Conservation (phyloP, 169 alveolate genomes). For the Perkinsus chesapeaki region DNA sequence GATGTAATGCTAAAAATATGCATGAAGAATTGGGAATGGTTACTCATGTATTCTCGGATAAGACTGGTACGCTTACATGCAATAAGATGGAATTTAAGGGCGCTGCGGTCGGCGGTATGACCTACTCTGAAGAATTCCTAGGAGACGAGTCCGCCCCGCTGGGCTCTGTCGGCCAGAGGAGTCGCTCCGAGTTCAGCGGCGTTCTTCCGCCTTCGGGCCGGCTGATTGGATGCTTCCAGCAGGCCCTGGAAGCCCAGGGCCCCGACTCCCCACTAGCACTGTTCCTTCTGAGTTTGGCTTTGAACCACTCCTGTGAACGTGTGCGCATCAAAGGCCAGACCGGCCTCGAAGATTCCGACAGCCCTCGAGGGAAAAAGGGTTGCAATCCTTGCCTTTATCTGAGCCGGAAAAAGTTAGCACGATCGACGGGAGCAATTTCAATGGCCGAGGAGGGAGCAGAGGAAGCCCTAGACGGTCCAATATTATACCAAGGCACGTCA, state of each 20-base stretch:
- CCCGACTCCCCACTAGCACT: not conserved
- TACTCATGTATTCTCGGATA: slow-evolving; percentile 89
- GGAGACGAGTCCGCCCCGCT: not conserved
- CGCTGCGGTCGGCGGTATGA: not conserved
- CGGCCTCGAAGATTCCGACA: not conserved
- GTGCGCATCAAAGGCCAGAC: not conserved
- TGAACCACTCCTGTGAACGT: not conserved
- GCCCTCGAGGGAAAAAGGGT: not conserved
- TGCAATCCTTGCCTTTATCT: not conserved
- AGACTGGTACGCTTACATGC: slow-evolving; percentile 96
- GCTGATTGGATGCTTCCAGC: not conserved
- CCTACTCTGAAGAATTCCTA: not conserved
- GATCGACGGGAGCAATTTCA: not conserved
- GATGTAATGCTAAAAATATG: slow-evolving; percentile 52
- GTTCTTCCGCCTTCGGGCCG: not conserved
- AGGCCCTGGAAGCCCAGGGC: not conserved
- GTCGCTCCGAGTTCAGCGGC: not conserved
- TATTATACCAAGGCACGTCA: slow-evolving; percentile 58
- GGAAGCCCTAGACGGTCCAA: not conserved
- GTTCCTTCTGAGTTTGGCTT: not conserved
- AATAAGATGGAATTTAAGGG: slow-evolving; percentile 88
- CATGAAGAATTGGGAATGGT: slow-evolving; percentile 93
- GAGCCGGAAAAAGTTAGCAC: not conserved
- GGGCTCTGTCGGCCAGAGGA: not conserved
- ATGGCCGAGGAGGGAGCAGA: not conserved